Evolutionary conservation across 192 early-diverging fungal species (phyloP), one percentile per base, ranked within the genome.

Genomic region (Pilaira anomala): DNA sequence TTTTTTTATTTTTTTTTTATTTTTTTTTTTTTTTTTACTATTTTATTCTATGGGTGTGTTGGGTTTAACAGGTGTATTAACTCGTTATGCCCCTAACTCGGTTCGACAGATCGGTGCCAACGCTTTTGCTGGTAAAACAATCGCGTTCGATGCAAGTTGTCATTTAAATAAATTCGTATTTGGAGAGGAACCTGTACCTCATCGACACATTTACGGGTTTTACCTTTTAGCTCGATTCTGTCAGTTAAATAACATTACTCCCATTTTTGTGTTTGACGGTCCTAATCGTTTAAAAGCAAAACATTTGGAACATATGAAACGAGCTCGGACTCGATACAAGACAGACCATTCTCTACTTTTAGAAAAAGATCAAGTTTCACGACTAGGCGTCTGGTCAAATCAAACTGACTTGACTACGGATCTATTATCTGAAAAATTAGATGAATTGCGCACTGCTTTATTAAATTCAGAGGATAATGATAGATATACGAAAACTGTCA

Each of bases 181-280:
- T 42, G 72, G 73, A 36, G 55, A 75, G 7, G 57, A 65, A 26
- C 62, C 74, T 19, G 73, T 77, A 46, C 69, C 73, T 0, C 45
- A 76, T 28, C 76, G 82, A 13, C 85, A 88, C 57, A 66, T 88
- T 16, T 67, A 73, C 13, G 86, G 87, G 11, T 83, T 91, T 39
- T 81, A 83, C 53, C 55, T 68, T n/a, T 57, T 91, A 42, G 77
- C 76, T 7, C 39, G 50, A 8, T 80, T 78, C 53, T 72, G 83
- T 46, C 69, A 76, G 14, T 30, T 75, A 14, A 33, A 84, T 45
- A 74, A 72, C 14, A 83, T 87, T 61, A 84, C 72, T 16, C 87
- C 87, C 0, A 70, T 91, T 22, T 85, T 89, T 72, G 75, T 91
- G 1, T 91, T 91, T 77, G 89, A 91, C 59, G 85, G 83, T 2